Evolutionary conservation across 2,329 filamentous ascomycete genomes (phyloP), one percentile per base, ranked within the genome.

Genomic region (Xylaria sp.): DNA sequence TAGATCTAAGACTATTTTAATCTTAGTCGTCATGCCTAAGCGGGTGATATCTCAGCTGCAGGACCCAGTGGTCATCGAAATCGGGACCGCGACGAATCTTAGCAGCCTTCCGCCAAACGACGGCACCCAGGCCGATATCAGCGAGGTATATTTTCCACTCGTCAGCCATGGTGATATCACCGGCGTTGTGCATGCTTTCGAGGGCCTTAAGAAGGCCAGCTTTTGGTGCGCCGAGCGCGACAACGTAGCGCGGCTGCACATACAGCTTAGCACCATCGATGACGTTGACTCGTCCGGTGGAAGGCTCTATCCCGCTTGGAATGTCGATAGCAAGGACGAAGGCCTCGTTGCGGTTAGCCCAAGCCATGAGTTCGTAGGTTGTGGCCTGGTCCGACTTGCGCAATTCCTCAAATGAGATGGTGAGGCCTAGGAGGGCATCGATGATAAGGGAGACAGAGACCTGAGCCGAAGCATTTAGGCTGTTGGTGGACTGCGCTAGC

Each of bases 281-380:
- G 60, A 88, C 82, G 65, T 85, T 87, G 18, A 88, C 85, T 77
- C 87, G 87, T 75, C 93, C 93, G 47, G 90, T 91, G 0, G 90
- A 89, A 2, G 93, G 93, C 71, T 95, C 93, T 59, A 97, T 89
- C 5, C 96, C 96, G 0, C 93, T 95, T 0, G 96, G 96, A 5
- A 97, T 89, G 78, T 97, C 95, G n/a, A 99, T 88, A 0, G 94
- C 92, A 23, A 99, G 83, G 2, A 96, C 91, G 66, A 91, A 90
- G 0, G 93, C 90, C 72, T 94, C 92, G 77, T 91, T 93, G 71
- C 94, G 91, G 78, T 98, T 98, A 2, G 93, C 92, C 94, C 94
- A 98, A 71, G 94, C 92, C 76, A 98, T 96, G 76, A 98, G 88
- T 77, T 97, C 92, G 76, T 97, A 94, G 0, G 93, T 93, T 0